Evolutionary conservation across 768 basidiomycete species (phyloP).

Genomic region (Lyophyllum decastes): DNA sequence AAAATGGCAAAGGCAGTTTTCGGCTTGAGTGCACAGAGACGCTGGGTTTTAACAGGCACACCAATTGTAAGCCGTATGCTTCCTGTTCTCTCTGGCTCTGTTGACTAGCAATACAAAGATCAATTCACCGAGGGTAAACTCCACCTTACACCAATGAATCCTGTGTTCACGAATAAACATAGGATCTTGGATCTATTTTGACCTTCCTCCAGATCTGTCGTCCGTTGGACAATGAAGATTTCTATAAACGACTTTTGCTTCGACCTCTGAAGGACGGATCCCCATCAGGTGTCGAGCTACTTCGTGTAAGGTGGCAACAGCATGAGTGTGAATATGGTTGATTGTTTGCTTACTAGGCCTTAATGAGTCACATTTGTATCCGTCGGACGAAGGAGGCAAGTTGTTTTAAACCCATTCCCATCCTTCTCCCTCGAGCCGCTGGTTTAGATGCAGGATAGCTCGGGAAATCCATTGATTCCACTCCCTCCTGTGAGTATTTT

Average conservation of each 20-base stretch:
- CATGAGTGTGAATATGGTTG: constrained; percentile 8
- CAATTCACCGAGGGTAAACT: constrained; percentile 68
- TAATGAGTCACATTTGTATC: constrained; percentile 80
- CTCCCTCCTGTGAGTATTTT: constrained; percentile 61
- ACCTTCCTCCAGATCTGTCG: constrained; percentile 84
- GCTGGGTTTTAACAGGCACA: constrained; percentile 84
- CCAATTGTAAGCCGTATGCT: constrained; percentile 69
- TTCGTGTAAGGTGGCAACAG: constrained; percentile 48
- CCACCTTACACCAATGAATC: background rate
- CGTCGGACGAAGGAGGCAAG: constrained; percentile 80
- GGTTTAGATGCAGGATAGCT: constrained; percentile 77
- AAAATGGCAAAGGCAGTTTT: constrained; percentile 78
- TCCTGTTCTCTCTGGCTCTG: background rate
- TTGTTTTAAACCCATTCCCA: background rate
- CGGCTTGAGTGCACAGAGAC: constrained; percentile 64
- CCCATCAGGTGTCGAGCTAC: constrained; percentile 65
- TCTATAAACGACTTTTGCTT: constrained; percentile 77
- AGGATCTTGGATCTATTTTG: constrained; percentile 88
- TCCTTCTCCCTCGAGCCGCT: background rate
- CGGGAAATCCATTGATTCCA: constrained; percentile 71
- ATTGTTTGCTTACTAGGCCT: constrained; percentile 42
- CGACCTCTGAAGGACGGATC: constrained; percentile 76
- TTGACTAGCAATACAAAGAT: constrained; percentile 45
- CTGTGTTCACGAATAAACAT: background rate
- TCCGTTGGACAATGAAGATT: constrained; percentile 82